Conservation (phyloP, 345 rosid species). For the Zanthoxylum bungeanum region DNA sequence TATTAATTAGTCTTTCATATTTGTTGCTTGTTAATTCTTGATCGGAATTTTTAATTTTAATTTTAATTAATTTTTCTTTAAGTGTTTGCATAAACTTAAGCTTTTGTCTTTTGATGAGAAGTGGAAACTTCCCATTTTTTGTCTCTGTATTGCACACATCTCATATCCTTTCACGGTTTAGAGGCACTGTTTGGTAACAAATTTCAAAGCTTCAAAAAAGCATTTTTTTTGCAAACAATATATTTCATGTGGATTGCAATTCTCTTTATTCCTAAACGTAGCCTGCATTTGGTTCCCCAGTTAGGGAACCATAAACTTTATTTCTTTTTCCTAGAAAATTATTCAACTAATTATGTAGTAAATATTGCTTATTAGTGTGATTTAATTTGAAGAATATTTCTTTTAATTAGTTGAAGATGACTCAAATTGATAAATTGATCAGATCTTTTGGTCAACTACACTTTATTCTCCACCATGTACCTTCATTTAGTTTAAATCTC, state of each 20-base stretch:
- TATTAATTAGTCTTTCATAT: not conserved
- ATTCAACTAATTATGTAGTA: not conserved
- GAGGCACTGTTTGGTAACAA: constrained; percentile 7
- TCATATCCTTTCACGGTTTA: constrained; percentile 23
- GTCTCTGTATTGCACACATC: constrained; percentile 27
- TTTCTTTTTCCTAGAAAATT: not conserved
- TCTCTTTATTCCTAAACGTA: constrained; percentile 8
- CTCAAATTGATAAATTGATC: constrained; percentile 2
- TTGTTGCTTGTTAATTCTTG: not conserved
- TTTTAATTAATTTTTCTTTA: constrained; percentile 11
- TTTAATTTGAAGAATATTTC: not conserved
- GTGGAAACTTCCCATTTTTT: constrained; percentile 27
- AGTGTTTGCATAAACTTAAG: not conserved
- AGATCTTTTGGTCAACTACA: constrained; percentile 25
- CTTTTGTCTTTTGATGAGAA: not conserved
- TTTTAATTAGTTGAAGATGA: constrained; percentile 18
- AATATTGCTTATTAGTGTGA: not conserved
- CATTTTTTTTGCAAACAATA: constrained; percentile 6
- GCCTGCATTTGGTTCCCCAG: constrained; percentile 27
- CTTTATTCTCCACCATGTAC: constrained; percentile 30
- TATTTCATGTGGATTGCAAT: constrained; percentile 11
- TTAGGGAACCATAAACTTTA: constrained; percentile 22
- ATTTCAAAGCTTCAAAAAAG: constrained; percentile 26
- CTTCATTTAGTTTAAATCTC: constrained; percentile 28
- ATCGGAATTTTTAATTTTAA: no score